Evolutionary conservation across 2,329 filamentous ascomycete species (phyloP), one percentile per base, ranked within the genome.

Genomic region (Claviceps cyperi): DNA sequence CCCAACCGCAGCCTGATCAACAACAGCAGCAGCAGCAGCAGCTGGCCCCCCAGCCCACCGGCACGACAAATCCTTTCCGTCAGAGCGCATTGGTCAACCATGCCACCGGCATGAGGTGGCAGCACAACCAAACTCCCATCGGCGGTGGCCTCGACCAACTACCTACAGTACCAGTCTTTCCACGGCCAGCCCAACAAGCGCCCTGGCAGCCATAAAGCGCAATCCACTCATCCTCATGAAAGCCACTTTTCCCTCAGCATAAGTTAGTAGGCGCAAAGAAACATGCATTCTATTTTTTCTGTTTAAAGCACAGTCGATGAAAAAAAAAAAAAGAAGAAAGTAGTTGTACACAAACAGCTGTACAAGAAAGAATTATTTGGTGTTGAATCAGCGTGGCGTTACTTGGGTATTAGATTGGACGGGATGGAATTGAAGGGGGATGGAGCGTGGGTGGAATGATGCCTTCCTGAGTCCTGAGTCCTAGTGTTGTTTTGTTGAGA

Each of bases 21-120:
- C 69, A n/a, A n/a, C n/a, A 72, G 70, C 72, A 2, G 69, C 15
- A 41, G 3, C 40, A 43, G 11, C 48, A 47, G 21, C 39, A 39
- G 22, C 67, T 92, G 5, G 76, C 76, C 49, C 80, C 88, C 2
- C 88, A 91, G 60, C 77, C 84, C 1, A 96, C 90, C 0, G 90
- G 89, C 8, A 88, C 80, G 60, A 96, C 90, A 2, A 98, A 98
- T 60, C 92, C 92, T 0, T 97, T 97, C 75, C 79, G 92, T 15
- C 89, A 97, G 62, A 87, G 85, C 44, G 81, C 83, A 4, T 94
- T 96, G 64, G 83, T 94, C 48, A 92, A 94, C 61, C 89, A 94
- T 60, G 75, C 81, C 54, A 94, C 89, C 0, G 90, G 91, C 1
- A 76, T 86, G 65, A 87, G 87, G 1, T 97, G 92, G 88, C 90